Base-by-base conservation (phyloP, 306 rosid species). In the Hippophae rhamnoides region DNA sequence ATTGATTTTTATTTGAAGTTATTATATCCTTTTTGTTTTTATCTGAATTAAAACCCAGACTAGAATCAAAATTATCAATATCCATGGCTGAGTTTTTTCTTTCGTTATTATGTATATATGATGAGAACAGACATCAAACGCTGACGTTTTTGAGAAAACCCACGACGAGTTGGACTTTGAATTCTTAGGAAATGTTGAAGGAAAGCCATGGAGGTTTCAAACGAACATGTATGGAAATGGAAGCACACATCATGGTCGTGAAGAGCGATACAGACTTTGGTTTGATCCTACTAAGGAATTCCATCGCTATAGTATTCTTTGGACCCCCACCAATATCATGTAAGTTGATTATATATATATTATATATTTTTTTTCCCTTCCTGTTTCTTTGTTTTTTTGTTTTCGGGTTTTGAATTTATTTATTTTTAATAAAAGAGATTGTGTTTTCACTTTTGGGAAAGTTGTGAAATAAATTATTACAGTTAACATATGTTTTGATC, bases 121-220 rank as follows among this genome's bases (percentile, higher is more conserved):
- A 46, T 11, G 9, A 41, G 9, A 38, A 56, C 81, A 92, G 99
- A 85, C 93, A 52, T 88, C 99, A 13, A 92, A 92, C 74, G 96
- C 85, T 5, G 97, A 86, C 47, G 86, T 85, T 48, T 92, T 86
- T 27, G 84, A 85, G 81, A 92, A 92, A 71, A 63, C 58, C 10
- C 99, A 92, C 67, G 99, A 92, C 31, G 99, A 92, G 64, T 67
- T 92, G 70, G 99, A 92, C 79, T 88, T 92, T 26, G 99, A 92
- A 71, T 92, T 92, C 67, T 60, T 92, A 52, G 99, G 99, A 1
- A 92, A 88, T 72, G 40, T 81, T 1, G 82, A 70, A 14, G 89
- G 97, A 38, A 84, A 92, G 68, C 93, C 99, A 12, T 92, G 99
- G 99, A 65, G 90, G 74, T 92, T 92, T 58, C 99, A 92, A 76